A percentile compares a stretch with the other conserved stretches of the same genome.
Evolutionary conservation across 148 eudicot species (phyloP).

Genomic region (Drosera capensis): DNA sequence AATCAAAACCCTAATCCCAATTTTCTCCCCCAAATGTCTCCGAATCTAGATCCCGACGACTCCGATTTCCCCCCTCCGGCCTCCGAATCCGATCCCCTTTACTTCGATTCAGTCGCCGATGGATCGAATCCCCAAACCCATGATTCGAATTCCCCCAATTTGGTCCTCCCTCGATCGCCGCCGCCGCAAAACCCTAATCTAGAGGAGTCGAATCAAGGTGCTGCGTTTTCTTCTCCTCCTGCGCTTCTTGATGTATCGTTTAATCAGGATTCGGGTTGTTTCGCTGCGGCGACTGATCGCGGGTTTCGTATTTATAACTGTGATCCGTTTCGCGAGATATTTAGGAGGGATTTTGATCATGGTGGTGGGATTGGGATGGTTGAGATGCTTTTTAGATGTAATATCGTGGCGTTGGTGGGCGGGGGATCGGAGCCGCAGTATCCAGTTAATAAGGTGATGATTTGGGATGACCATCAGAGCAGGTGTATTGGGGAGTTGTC

Average conservation of each 20-base stretch:
- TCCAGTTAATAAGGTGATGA: slow-evolving; percentile 75
- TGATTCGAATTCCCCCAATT: no score
- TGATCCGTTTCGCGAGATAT: slow-evolving; percentile 82
- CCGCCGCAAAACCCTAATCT: no score
- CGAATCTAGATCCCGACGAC: no score
- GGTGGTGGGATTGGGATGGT: slow-evolving; percentile 70
- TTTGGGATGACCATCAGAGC: slow-evolving; percentile 86
- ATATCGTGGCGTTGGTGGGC: slow-evolving; percentile 75
- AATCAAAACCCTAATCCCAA: no score
- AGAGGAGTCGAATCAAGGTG: no score
- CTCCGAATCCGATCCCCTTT: no score
- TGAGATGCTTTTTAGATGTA: slow-evolving; percentile 84
- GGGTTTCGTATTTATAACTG: slow-evolving; percentile 76
- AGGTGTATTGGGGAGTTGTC: slow-evolving; percentile 82
- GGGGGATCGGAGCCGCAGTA: slow-evolving; percentile 80
- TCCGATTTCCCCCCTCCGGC: no score
- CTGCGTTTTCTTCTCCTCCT: no score
- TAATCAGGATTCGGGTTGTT: slow-evolving; percentile 73
- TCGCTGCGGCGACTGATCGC: slow-evolving; percentile 58
- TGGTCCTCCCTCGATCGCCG: no score
- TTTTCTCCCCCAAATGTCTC: no score
- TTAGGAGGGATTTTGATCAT: slow-evolving; percentile 57
- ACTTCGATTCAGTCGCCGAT: no score
- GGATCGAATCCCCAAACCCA: no score
- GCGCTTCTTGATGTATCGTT: slow-evolving; percentile 50